phyloP scores from a whole-genome alignment of 2,329 filamentous ascomycete genomes.

The Pyricularia pennisetigena region DNA sequence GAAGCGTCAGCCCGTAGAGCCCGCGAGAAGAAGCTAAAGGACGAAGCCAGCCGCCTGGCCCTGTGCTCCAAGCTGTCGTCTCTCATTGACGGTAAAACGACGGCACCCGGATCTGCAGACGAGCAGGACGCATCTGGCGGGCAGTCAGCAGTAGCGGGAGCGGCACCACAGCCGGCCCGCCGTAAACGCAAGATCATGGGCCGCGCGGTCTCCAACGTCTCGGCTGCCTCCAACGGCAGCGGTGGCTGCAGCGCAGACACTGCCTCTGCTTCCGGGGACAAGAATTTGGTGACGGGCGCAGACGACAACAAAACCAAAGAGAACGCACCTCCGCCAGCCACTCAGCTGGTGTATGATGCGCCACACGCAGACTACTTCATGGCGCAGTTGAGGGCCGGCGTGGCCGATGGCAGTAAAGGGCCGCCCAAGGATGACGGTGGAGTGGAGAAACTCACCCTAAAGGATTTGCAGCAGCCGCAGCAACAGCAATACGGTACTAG shows the following conservation, averaged over 20 bases:
- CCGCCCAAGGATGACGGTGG: background rate
- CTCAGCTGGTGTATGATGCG: conserved; percentile 45
- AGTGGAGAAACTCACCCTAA: conserved; percentile 6
- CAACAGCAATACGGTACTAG: conserved; percentile 3
- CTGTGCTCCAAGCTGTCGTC: conserved; percentile 7
- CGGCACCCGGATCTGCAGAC: conserved; percentile 3
- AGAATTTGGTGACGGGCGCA: conserved; percentile 13
- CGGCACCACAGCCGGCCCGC: conserved; percentile 14
- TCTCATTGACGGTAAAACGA: conserved; percentile 8
- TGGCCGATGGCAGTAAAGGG: background rate
- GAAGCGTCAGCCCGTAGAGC: conserved; percentile 6
- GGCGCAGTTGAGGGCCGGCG: conserved; percentile 29
- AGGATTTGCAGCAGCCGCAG: conserved; percentile 4
- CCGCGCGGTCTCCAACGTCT: conserved; percentile 48
- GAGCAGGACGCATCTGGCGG: conserved; percentile 2
- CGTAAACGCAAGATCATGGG: conserved; percentile 44
- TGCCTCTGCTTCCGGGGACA: background rate
- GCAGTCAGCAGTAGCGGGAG: conserved; percentile 11
- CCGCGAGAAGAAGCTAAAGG: conserved; percentile 9
- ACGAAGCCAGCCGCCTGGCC: conserved; percentile 10
- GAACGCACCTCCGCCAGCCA: conserved; percentile 27
- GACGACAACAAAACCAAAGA: conserved; percentile 8
- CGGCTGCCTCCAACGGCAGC: conserved; percentile 37
- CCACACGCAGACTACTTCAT: conserved; percentile 34
- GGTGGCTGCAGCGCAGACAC: conserved; percentile 14